Evolutionary conservation across 768 basidiomycete species (phyloP).

Genomic region (Leucosporidium creatinivorum): DNA sequence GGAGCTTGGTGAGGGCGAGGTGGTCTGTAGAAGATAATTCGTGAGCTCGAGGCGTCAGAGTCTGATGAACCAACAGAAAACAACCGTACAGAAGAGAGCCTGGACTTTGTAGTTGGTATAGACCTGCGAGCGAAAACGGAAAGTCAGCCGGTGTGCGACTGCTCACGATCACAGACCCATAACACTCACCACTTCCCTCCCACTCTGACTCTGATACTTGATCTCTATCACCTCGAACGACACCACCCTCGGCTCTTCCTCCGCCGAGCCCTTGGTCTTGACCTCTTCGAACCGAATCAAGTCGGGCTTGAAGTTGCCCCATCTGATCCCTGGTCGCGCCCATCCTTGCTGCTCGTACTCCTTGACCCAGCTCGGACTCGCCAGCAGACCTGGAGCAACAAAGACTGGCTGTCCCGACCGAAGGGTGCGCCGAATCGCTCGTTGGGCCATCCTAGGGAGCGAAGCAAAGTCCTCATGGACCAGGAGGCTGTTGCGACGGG

Average conservation of each 20-base stretch:
- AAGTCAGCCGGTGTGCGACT: constrained; percentile 18
- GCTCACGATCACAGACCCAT: constrained; percentile 21
- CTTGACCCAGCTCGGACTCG: constrained; percentile 9
- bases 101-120: constrained; percentile 28
- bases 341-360: constrained; percentile 20
- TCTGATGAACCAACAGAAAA: not conserved
- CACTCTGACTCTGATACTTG: constrained; percentile 11
- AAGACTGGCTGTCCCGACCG: constrained; percentile 3
- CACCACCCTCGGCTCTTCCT: not conserved
- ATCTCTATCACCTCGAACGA: constrained; percentile 26
- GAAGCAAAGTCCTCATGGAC: constrained; percentile 10
- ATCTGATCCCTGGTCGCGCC: constrained; percentile 21
- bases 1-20: constrained; percentile 16
- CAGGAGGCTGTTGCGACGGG: not conserved
- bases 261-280: not conserved
- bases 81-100: constrained; percentile 15
- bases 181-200: constrained; percentile 1
- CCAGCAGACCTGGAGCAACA: constrained; percentile 6
- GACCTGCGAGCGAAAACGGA: constrained; percentile 5
- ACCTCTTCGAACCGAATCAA: constrained; percentile 17
- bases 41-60: not conserved
- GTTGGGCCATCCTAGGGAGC: constrained; percentile 32
- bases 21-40: constrained; percentile 6
- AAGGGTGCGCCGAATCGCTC: constrained; percentile 38
- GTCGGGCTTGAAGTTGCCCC: constrained; percentile 20